Percentiles rank a stretch among this genome's conserved stretches.
These are phyloP conservation scores for Penicillium sp. DNA, from an alignment of 2,329 filamentous ascomycete species.

Conservation along the genomic window DNA sequence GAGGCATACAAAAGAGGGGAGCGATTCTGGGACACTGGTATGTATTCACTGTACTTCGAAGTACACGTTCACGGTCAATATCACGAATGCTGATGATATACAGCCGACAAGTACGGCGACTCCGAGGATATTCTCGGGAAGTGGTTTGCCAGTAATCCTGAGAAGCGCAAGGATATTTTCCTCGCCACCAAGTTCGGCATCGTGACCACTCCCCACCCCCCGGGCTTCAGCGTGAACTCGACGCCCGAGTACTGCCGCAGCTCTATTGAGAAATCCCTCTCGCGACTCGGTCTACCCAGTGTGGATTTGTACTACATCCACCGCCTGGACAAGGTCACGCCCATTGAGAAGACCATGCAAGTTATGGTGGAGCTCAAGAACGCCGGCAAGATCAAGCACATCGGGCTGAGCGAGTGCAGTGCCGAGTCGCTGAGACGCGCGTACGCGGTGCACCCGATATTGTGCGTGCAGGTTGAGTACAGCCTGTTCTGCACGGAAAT, in stretches of 20 bases:
- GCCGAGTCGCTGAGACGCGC: slow-evolving; percentile 52
- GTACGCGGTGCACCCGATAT: slow-evolving; percentile 48
- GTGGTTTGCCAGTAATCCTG: slow-evolving; percentile 47
- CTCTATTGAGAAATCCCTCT: slow-evolving; percentile 44
- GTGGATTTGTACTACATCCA: slow-evolving; percentile 53
- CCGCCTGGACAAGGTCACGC: slow-evolving; percentile 40
- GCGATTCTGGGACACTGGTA: slow-evolving; percentile 46
- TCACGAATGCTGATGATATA: not conserved
- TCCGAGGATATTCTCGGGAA: slow-evolving; percentile 50
- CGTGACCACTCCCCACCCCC: slow-evolving; percentile 13
- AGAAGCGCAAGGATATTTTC: slow-evolving; percentile 50
- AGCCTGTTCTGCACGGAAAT: slow-evolving; percentile 52
- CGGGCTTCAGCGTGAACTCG: slow-evolving; percentile 29
- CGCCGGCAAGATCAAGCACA: slow-evolving; percentile 54
- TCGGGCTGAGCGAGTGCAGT: slow-evolving; percentile 53
- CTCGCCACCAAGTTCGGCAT: slow-evolving; percentile 53
- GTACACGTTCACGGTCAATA: not conserved
- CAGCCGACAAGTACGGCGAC: slow-evolving; percentile 44
- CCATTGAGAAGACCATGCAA: slow-evolving; percentile 42
- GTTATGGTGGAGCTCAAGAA: slow-evolving; percentile 48
- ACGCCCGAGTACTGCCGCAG: slow-evolving; percentile 44
- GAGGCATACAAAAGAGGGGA: slow-evolving; percentile 45
- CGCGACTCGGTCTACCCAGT: slow-evolving; percentile 40
- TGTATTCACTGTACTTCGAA: slow-evolving; percentile 9
- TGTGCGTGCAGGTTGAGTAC: slow-evolving; percentile 56